These are phyloP conservation scores for Vigna trinervia DNA, from an alignment of 306 rosid genomes.

Conservation along the genomic window DNA sequence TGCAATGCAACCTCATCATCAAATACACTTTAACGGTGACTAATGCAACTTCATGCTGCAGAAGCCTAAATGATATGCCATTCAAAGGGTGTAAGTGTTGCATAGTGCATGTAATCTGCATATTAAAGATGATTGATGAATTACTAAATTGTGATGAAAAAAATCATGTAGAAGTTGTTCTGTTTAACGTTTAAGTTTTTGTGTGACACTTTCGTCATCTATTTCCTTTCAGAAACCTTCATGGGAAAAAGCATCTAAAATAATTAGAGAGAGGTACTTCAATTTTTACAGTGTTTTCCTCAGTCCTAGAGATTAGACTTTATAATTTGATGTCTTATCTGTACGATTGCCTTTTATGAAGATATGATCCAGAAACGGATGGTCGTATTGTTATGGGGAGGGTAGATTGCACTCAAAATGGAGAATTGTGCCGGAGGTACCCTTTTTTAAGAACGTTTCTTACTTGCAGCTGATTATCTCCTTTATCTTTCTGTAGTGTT, in stretches of 20 bases:
- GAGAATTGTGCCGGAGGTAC: constrained; percentile 85
- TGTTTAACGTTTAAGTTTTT: constrained; percentile 37
- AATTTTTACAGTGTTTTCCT: constrained; percentile 37
- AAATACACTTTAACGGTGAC: constrained; percentile 19
- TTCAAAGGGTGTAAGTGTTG: constrained; percentile 1
- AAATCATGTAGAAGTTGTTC: constrained; percentile 24
- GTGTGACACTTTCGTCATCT: constrained; percentile 36
- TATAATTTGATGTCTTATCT: constrained; percentile 32
- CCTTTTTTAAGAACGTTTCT: constrained; percentile 36
- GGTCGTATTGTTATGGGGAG: constrained; percentile 89
- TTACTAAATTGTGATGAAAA: constrained; percentile 17
- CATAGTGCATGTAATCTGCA: constrained; percentile 19
- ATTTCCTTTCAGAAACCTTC: constrained; percentile 80
- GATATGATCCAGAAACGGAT: constrained; percentile 90
- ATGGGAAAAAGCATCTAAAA: constrained; percentile 96
- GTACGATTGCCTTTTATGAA: constrained; percentile 46
- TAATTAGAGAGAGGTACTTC: constrained; percentile 75
- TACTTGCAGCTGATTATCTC: constrained; percentile 5
- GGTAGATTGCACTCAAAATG: constrained; percentile 86
- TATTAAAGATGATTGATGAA: constrained; percentile 20
- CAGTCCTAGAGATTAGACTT: constrained; percentile 30
- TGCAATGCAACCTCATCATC: constrained; percentile 25
- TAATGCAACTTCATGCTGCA: constrained; percentile 6
- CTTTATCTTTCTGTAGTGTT: not conserved
- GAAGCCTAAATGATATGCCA: constrained; percentile 23